These are phyloP conservation scores for Tricharina praecox DNA, from an alignment of 495 filamentous ascomycete genomes.

Conservation along the genomic window DNA sequence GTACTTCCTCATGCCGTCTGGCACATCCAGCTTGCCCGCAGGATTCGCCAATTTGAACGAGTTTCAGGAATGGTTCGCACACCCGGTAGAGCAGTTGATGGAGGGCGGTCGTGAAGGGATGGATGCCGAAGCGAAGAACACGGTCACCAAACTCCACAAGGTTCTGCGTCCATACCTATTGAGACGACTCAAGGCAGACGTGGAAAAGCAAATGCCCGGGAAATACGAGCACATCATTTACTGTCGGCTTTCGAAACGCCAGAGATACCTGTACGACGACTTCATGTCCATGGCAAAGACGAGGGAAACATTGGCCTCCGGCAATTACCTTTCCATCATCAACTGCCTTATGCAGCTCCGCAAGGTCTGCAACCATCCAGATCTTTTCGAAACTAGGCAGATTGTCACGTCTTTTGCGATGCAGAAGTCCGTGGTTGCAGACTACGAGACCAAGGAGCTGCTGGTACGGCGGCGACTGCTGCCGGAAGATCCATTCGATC, in stretches of 20 bases:
- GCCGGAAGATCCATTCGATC: constrained; percentile 44
- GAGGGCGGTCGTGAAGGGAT: constrained; percentile 86
- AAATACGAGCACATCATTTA: constrained; percentile 96
- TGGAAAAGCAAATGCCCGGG: constrained; percentile 97
- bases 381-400: constrained; percentile 93
- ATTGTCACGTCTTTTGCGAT: constrained; percentile 96
- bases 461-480: constrained; percentile 52
- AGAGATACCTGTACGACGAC: constrained; percentile 88
- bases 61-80: constrained; percentile 84
- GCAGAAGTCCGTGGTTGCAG: constrained; percentile 60
- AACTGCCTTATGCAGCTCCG: constrained; percentile 96
- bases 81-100: constrained; percentile 84
- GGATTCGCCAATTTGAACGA: constrained; percentile 81
- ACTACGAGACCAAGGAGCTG: constrained; percentile 60
- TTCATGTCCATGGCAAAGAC: constrained; percentile 92
- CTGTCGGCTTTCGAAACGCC: constrained; percentile 83
- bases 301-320: constrained; percentile 70
- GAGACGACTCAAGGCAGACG: constrained; percentile 84
- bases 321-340: constrained; percentile 94
- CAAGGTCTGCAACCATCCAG: constrained; percentile 97
- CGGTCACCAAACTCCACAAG: constrained; percentile 82
- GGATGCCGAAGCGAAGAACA: constrained; percentile 75
- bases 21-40: constrained; percentile 54
- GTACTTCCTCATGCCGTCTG: constrained; percentile 87
- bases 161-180: constrained; percentile 85